Percentiles rank a stretch among this genome's conserved stretches.
These are phyloP conservation scores for Boletus rubropictus DNA, from an alignment of 768 basidiomycete species.

Conservation along the genomic window DNA sequence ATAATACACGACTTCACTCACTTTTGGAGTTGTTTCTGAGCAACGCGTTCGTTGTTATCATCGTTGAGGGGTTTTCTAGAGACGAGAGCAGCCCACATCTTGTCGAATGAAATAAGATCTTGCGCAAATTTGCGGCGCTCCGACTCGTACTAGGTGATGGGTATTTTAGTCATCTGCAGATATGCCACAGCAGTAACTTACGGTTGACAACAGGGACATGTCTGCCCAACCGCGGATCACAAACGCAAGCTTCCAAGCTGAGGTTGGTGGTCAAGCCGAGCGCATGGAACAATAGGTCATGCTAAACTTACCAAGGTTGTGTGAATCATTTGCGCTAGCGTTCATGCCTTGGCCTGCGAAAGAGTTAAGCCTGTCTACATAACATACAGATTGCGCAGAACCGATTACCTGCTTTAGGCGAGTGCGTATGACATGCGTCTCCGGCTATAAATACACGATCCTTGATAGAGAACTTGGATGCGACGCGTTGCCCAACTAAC, in stretches of 20 bases:
- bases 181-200: conserved; percentile 18
- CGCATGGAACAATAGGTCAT: not conserved
- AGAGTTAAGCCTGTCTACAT: conserved; percentile 11
- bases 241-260: conserved; percentile 49
- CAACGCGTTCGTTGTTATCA: conserved; percentile 32
- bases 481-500: conserved; percentile 51
- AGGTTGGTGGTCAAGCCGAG: not conserved
- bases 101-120: conserved; percentile 51
- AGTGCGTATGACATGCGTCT: conserved; percentile 47
- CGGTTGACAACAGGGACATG: conserved; percentile 41
- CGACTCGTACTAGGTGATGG: conserved; percentile 38
- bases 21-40: conserved; percentile 42
- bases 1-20: conserved; percentile 12
- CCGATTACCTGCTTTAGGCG: conserved; percentile 36
- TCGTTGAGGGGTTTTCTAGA: conserved; percentile 43
- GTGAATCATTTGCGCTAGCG: conserved; percentile 48
- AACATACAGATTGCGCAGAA: not conserved
- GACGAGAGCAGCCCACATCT: conserved; percentile 45
- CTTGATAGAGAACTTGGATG: conserved; percentile 40
- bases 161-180: not conserved
- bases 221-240: conserved; percentile 45
- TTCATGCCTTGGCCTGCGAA: conserved; percentile 49
- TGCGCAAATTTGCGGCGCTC: conserved; percentile 51
- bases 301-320: conserved; percentile 39
- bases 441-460: conserved; percentile 54